Percentiles rank a stretch among this genome's conserved stretches.
These are phyloP conservation scores for Serendipita indica DNA, from an alignment of 768 basidiomycete genomes.

Conservation along the genomic window DNA sequence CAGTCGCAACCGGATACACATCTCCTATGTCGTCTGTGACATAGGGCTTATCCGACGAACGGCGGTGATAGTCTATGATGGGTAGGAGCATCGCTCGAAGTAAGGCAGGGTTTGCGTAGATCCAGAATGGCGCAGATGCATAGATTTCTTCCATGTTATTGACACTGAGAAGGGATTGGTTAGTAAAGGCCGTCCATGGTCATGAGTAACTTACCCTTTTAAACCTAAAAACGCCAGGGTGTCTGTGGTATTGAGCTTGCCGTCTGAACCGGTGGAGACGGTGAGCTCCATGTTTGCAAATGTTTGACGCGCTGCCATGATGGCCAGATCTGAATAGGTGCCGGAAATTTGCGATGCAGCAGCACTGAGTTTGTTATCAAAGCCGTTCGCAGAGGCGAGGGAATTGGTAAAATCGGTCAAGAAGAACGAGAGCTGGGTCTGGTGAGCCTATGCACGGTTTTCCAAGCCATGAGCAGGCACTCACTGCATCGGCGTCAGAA, in stretches of 20 bases:
- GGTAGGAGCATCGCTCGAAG: not conserved
- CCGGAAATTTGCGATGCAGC: not conserved
- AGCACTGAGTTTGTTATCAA: not conserved
- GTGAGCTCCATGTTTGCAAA: not conserved
- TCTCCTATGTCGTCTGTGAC: not conserved
- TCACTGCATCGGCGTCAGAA: not conserved
- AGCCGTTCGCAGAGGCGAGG: not conserved
- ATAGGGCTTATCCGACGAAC: not conserved
- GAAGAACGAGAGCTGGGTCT: not conserved
- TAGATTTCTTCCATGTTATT: conserved; percentile 8
- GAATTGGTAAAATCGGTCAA: not conserved
- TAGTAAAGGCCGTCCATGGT: conserved; percentile 39
- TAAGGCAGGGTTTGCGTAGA: conserved; percentile 20
- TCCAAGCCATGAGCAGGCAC: not conserved
- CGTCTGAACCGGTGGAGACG: not conserved
- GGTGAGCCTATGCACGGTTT: no score
- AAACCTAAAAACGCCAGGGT: not conserved
- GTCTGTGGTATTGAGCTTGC: not conserved
- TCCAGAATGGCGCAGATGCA: conserved; percentile 10
- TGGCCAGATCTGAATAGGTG: not conserved
- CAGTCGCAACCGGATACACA: not conserved
- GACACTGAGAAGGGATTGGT: not conserved
- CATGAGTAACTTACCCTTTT: conserved; percentile 22
- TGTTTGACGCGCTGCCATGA: not conserved
- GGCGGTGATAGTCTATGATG: not conserved